Evolutionary conservation across 2,329 filamentous ascomycete species (phyloP), one percentile per base, ranked within the genome.

Genomic region (Fusarium sp.): DNA sequence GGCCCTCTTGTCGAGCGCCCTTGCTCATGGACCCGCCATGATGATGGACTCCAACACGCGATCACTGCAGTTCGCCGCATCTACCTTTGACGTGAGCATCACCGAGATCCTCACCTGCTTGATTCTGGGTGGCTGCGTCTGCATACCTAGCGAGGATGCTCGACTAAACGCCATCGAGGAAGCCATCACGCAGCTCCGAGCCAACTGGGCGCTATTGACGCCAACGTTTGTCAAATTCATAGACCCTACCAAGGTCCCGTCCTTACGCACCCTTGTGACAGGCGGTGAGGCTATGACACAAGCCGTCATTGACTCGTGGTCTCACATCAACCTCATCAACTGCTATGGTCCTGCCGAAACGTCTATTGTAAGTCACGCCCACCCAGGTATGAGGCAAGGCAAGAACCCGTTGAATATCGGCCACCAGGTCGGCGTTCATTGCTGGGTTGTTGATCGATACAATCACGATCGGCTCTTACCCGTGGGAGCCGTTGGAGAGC

Each of bases 61-160:
- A 20, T 75, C 78, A 3, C 67, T 83, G 0, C 81, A 82, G 24
- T 83, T 82, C 33, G 77, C 81, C 2, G 72, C 81, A 0, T 78
- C 77, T 22, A 77, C 75, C 0, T 83, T 82, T 42, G 81, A 82
- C 40, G 78, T 76, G 5, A 75, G 73, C 62, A 78, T 81, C 7
- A 67, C 69, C 1, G 77, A 78, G 27, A 76, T 76, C 33, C 16
- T 78, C 4, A 72, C 64, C 0, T 67, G 68, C 1, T 9, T 78
- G n/a, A 60, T 73, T 5, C 53, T 72, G 12, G 81, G 80, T 16
- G 80, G 77, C 0, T 81, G 80, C 51, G 71, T 82, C 5, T 81
- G 80, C 31, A 71, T 82, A 17, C 82, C 83, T 1, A 83, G 81
- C 1, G 84, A 86, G 29, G 76, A 82, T 2, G 79, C 81, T 29